Percentiles rank a stretch among this genome's conserved stretches.
Conservation (phyloP, 1,284 basidiomycete species). For the Phellinidium pouzarii region DNA sequence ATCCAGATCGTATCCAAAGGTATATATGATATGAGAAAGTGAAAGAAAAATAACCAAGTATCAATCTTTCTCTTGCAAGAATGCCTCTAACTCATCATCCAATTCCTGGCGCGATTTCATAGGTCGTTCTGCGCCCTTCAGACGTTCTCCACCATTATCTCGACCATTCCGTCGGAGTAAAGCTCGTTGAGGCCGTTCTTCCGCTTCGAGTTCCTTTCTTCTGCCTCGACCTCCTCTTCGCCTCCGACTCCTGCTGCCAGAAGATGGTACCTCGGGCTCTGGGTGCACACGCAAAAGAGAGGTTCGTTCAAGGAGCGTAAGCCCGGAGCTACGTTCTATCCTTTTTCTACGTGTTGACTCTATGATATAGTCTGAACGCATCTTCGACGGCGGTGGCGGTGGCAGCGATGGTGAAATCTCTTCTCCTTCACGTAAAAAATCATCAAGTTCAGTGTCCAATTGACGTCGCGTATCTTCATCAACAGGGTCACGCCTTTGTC, state of each 20-base stretch:
- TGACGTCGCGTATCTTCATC: conserved; percentile 31
- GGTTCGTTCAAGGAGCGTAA: conserved; percentile 50
- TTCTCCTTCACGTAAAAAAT: conserved; percentile 39
- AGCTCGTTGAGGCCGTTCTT: conserved; percentile 2
- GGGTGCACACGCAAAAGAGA: conserved; percentile 35
- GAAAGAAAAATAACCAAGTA: background rate
- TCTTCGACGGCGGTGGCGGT: conserved; percentile 49
- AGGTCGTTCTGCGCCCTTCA: conserved; percentile 33
- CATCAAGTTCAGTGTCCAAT: conserved; percentile 58
- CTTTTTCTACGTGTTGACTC: background rate
- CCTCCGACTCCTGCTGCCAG: conserved; percentile 2
- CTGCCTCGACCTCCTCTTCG: conserved; percentile 16
- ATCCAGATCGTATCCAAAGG: too few species aligned
- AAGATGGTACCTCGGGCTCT: conserved; percentile 28
- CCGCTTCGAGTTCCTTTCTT: conserved; percentile 5
- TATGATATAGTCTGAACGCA: conserved; percentile 57
- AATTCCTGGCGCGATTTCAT: conserved; percentile 62
- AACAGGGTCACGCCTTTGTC: conserved; percentile 31
- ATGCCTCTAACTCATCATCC: conserved; percentile 72
- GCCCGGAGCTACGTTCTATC: conserved; percentile 30
- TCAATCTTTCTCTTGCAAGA: conserved; percentile 41
- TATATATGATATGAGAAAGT: background rate
- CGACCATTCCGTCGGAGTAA: conserved; percentile 13
- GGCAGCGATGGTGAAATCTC: conserved; percentile 6
- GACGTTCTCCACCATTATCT: conserved; percentile 19